Evolutionary conservation across 768 basidiomycete species (phyloP).

Genomic region (Termitomyces sp.): DNA sequence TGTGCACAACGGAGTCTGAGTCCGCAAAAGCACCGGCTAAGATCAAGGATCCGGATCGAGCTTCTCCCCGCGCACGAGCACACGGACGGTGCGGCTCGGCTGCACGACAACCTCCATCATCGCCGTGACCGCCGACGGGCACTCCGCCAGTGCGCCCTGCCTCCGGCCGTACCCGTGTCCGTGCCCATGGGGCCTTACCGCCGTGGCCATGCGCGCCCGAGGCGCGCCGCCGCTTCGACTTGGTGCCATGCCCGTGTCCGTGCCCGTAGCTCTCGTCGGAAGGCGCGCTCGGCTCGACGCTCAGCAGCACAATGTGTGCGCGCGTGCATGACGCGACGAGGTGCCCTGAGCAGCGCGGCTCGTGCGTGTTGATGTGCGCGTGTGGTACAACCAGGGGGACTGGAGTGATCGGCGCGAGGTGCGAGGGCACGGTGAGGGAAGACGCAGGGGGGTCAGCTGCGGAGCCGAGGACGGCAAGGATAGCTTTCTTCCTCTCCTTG

Average conservation of each 20-base stretch:
- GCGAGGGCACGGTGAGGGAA: constrained; percentile 20
- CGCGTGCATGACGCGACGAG: constrained; percentile 56
- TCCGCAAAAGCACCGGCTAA: neutral
- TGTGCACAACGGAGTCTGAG: too few species aligned
- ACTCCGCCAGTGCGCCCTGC: constrained; percentile 54
- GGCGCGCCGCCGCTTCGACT: neutral
- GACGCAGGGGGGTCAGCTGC: constrained; percentile 14
- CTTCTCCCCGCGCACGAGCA: constrained; percentile 82
- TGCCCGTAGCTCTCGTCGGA: constrained; percentile 15
- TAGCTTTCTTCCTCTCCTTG: constrained; percentile 38
- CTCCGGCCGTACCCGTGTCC: constrained; percentile 2
- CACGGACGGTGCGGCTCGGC: constrained; percentile 69
- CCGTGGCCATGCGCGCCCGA: neutral
- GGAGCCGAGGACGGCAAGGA: constrained; percentile 47
- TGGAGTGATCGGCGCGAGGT: constrained; percentile 33
- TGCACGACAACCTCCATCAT: constrained; percentile 79
- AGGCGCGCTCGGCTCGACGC: constrained; percentile 42
- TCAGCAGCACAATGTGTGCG: constrained; percentile 52
- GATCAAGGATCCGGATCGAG: constrained; percentile 43
- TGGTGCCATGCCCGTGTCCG: neutral
- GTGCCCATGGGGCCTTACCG: neutral
- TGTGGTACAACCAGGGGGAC: constrained; percentile 64
- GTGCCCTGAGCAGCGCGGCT: constrained; percentile 57
- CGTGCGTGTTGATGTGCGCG: constrained; percentile 49
- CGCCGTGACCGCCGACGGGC: constrained; percentile 70